Base-by-base conservation (phyloP, 768 basidiomycete genomes). In the Coprinopsis sp. region DNA sequence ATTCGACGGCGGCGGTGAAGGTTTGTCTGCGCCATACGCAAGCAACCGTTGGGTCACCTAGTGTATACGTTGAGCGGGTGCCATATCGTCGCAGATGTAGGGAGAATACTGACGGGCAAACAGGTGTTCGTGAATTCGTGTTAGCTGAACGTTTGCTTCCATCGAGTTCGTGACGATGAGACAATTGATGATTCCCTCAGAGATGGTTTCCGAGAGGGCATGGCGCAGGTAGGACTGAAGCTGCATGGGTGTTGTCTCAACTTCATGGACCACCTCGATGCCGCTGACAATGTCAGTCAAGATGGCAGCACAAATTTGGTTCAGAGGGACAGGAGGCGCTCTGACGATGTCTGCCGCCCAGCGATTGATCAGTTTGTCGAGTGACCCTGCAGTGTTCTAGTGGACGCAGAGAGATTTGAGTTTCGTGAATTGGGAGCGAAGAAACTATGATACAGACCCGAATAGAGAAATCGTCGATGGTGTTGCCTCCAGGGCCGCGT, bases 1-100 rank as follows among this genome's bases (percentile, higher is more conserved):
- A 62, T 27, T 91, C 87, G 43, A 93, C 85, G 3, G 90, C 88
- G 0, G 90, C 90, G 10, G 86, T 84, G 66, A 91, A 91, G 2
- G 90, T 92, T 60, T 93, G 90, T 10, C 89, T 79, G 19, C 91
- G 79, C 91, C 91, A 93, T 16, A 93, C 90, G 31, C 79, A 77
- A 0, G 91, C 91, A n/a, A 93, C 88, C 3, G 87, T 82, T 11
- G 91, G 83, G 57, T 92, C 87, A 41, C 87, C 88, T 91, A 55
- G n/a, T n/a, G n/a, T n/a, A n/a, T n/a, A n/a, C n/a, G n/a, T n/a
- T n/a, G n/a, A n/a, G n/a, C n/a, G n/a, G n/a, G n/a, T n/a, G n/a
- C n/a, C n/a, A n/a, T n/a, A n/a, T n/a, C n/a, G n/a, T n/a, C n/a
- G n/a, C n/a, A n/a, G n/a, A n/a, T n/a, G n/a, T n/a, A n/a, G n/a